Evolutionary conservation across 768 basidiomycete genomes (phyloP).

Genomic region (Amanita exitialis): DNA sequence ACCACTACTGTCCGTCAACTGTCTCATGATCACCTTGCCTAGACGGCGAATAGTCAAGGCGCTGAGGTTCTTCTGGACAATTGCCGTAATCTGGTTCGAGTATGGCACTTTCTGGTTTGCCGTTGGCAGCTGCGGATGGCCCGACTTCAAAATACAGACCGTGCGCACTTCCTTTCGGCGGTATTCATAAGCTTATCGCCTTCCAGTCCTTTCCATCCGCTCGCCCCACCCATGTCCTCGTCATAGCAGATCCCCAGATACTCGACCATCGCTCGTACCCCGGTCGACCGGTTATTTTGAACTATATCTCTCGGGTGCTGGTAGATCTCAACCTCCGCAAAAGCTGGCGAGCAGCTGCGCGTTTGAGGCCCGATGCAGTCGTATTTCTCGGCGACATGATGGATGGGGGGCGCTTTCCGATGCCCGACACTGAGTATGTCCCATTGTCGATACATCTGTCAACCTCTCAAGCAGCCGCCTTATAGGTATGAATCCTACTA

Average conservation of each 20-base stretch:
- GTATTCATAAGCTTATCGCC: slow-evolving; percentile 4
- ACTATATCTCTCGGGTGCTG: slow-evolving; percentile 50
- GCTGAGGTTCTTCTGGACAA: slow-evolving; percentile 51
- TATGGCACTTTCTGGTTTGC: slow-evolving; percentile 42
- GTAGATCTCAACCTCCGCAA: slow-evolving; percentile 81
- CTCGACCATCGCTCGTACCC: slow-evolving; percentile 71
- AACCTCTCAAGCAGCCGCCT: neutral
- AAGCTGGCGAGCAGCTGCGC: slow-evolving; percentile 64
- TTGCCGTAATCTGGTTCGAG: slow-evolving; percentile 65
- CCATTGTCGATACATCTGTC: neutral
- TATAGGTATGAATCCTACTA: slow-evolving; percentile 68
- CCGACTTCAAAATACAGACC: slow-evolving; percentile 22
- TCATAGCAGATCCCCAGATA: slow-evolving; percentile 85
- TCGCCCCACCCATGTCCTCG: slow-evolving; percentile 47
- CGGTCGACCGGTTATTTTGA: slow-evolving; percentile 40
- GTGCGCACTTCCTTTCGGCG: neutral
- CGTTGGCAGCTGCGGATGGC: slow-evolving; percentile 49
- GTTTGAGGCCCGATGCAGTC: slow-evolving; percentile 56
- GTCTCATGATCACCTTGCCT: slow-evolving; percentile 15
- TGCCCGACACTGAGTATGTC: slow-evolving; percentile 60
- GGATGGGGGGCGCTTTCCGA: slow-evolving; percentile 66
- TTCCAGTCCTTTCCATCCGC: slow-evolving; percentile 14
- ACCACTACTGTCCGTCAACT: neutral
- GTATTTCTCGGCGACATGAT: slow-evolving; percentile 91
- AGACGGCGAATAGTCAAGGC: slow-evolving; percentile 26